Percentiles rank a stretch among this genome's conserved stretches.
phyloP scores from a whole-genome alignment of 257 asterid genomes.

The Lithospermum erythrorhizon region DNA sequence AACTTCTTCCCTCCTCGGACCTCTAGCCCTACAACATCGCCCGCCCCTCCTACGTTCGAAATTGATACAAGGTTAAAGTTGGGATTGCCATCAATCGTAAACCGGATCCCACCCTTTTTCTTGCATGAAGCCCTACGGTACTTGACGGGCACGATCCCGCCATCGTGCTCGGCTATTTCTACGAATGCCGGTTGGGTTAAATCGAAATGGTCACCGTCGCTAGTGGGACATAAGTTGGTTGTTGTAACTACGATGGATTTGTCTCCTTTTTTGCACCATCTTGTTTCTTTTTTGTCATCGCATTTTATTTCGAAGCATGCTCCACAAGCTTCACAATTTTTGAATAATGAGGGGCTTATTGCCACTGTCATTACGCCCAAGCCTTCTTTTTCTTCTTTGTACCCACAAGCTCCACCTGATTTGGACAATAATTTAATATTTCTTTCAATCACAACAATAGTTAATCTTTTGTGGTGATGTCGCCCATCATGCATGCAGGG shows the following conservation, averaged over 20 bases:
- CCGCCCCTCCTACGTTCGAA: conserved; percentile 34
- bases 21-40: conserved; percentile 20
- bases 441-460: too few species aligned
- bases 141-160: conserved; percentile 26
- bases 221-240: conserved; percentile 40
- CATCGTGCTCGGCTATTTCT: conserved; percentile 19
- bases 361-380: conserved; percentile 30
- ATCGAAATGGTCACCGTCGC: conserved; percentile 29
- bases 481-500: too few species aligned
- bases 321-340: conserved; percentile 27
- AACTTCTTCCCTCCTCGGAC: conserved; percentile 13
- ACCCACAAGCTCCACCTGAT: conserved; percentile 43
- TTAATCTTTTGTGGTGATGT: too few species aligned
- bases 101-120: conserved; percentile 23
- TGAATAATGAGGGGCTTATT: conserved; percentile 30
- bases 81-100: conserved; percentile 26
- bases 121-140: conserved; percentile 18
- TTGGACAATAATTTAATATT: too few species aligned
- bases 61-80: conserved; percentile 19
- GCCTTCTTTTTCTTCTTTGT: conserved; percentile 17
- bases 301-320: conserved; percentile 37
- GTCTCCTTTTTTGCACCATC: conserved; percentile 18
- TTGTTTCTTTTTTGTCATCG: conserved; percentile 7
- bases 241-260: conserved; percentile 18
- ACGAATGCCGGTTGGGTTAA: conserved; percentile 20